phyloP scores from a whole-genome alignment of 1,139 yeast genomes.

The Diutina mesorugosa region DNA sequence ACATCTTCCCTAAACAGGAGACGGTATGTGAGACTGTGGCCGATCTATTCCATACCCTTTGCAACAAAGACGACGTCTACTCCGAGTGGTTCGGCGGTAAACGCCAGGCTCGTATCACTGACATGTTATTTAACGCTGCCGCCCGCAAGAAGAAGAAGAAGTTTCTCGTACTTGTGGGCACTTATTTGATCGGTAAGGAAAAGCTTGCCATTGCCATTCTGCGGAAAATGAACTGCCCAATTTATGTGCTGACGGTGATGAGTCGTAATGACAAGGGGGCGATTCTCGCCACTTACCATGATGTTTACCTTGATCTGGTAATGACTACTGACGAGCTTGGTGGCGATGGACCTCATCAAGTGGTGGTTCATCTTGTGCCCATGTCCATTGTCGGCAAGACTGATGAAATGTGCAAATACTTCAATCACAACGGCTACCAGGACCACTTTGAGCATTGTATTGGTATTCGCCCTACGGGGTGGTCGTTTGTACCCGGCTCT shows the following conservation, averaged over 20 bases:
- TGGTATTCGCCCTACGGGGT: slow-evolving; percentile 76
- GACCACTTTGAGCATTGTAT: slow-evolving; percentile 41
- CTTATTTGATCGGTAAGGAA: slow-evolving; percentile 89
- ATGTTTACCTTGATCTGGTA: slow-evolving; percentile 18
- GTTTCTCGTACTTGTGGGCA: slow-evolving; percentile 66
- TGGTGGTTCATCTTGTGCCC: slow-evolving; percentile 55
- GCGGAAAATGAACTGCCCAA: slow-evolving; percentile 31
- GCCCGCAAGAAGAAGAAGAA: slow-evolving; percentile 18
- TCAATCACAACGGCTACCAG: slow-evolving; percentile 33
- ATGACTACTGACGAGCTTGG: slow-evolving; percentile 22
- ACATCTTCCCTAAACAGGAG: slow-evolving; percentile 69
- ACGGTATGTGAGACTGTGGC: slow-evolving; percentile 49
- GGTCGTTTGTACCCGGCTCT: slow-evolving; percentile 38
- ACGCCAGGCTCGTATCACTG: slow-evolving; percentile 5
- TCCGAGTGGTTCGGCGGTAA: slow-evolving; percentile 23
- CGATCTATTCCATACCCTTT: slow-evolving; percentile 32
- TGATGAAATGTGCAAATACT: slow-evolving; percentile 32
- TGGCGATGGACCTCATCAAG: slow-evolving; percentile 10
- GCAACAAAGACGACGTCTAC: slow-evolving; percentile 14
- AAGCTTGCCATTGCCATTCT: slow-evolving; percentile 64
- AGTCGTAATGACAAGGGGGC: slow-evolving; percentile 36
- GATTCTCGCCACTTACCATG: slow-evolving; percentile 22
- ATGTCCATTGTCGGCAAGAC: slow-evolving; percentile 33
- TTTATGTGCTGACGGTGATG: slow-evolving; percentile 35
- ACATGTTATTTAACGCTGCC: background rate